These are phyloP conservation scores for Erysimum cheiri DNA, from an alignment of 441 rosid genomes.

Conservation along the genomic window DNA sequence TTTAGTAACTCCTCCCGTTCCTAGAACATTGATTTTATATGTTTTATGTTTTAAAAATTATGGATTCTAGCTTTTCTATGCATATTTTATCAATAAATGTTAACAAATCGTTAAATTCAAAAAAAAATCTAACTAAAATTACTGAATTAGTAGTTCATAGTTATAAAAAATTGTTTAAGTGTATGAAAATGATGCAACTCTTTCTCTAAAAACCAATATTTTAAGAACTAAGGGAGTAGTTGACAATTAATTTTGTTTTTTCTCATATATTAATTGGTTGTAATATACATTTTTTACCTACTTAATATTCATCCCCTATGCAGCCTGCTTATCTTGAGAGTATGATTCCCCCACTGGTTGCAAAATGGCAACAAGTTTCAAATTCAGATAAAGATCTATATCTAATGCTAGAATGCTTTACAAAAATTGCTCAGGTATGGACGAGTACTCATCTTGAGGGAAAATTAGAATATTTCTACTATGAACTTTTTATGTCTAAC, in stretches of 20 bases:
- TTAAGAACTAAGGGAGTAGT: too few relatives aligned
- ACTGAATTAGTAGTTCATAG: background rate
- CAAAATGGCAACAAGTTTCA: slow-evolving; percentile 91
- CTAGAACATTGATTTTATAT: background rate
- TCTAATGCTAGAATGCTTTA: slow-evolving; percentile 88
- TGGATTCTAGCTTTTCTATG: background rate
- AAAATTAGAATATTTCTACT: background rate
- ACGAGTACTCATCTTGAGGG: background rate
- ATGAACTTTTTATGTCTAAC: slow-evolving; percentile 19
- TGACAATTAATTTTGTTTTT: too few relatives aligned
- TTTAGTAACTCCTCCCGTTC: background rate
- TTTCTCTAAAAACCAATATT: too few relatives aligned
- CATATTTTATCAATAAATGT: background rate
- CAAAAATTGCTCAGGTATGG: slow-evolving; percentile 80
- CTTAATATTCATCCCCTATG: slow-evolving; percentile 42
- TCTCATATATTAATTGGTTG: background rate
- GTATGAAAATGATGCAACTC: too few relatives aligned
- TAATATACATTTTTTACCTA: background rate
- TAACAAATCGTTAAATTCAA: too few relatives aligned
- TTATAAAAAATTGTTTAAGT: background rate
- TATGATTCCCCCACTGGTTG: slow-evolving; percentile 88
- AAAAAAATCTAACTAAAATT: background rate
- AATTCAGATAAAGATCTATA: slow-evolving; percentile 89
- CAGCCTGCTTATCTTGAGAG: slow-evolving; percentile 80
- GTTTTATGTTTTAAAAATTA: background rate